Evolutionary conservation across 2,329 filamentous ascomycete genomes (phyloP).

Genomic region (Fusarium napiforme): DNA sequence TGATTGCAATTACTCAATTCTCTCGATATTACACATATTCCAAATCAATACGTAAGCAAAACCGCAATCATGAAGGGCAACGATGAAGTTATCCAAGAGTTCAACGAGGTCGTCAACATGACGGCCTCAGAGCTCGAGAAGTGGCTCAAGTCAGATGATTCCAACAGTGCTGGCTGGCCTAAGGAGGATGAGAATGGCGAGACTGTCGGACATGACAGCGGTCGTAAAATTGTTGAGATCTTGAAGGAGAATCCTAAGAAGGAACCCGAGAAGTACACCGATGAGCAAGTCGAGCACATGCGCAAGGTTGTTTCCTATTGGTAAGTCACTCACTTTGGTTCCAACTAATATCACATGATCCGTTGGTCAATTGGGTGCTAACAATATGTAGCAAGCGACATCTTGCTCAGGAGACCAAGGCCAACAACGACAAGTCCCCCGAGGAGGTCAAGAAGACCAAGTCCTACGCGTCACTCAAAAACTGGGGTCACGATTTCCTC

Average conservation of each 20-base stretch:
- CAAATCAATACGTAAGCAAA: background rate
- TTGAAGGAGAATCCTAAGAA: constrained; percentile 70
- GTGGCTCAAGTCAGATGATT: constrained; percentile 70
- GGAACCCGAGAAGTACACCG: constrained; percentile 65
- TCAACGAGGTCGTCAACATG: constrained; percentile 76
- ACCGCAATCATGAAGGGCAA: constrained; percentile 41
- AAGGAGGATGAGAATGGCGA: constrained; percentile 69
- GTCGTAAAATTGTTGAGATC: constrained; percentile 72
- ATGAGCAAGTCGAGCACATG: constrained; percentile 68
- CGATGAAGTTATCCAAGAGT: constrained; percentile 61
- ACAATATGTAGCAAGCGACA: constrained; percentile 63
- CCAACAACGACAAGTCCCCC: constrained; percentile 63
- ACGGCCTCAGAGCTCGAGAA: constrained; percentile 66
- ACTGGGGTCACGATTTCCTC: constrained; percentile 67
- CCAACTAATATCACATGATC: rapidly evolving
- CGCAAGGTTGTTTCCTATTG: constrained; percentile 72
- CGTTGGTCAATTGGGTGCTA: background rate
- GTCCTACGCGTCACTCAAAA: constrained; percentile 70
- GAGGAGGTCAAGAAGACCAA: constrained; percentile 60
- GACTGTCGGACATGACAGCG: constrained; percentile 71
- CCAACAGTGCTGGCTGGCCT: constrained; percentile 67
- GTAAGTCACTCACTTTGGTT: constrained; percentile 36
- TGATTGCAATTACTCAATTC: background rate
- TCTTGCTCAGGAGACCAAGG: constrained; percentile 70
- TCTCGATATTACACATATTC: background rate